Evolutionary conservation across 2,329 filamentous ascomycete species (phyloP), one percentile per base, ranked within the genome.

Genomic region (Chaetomiaceae sp.): DNA sequence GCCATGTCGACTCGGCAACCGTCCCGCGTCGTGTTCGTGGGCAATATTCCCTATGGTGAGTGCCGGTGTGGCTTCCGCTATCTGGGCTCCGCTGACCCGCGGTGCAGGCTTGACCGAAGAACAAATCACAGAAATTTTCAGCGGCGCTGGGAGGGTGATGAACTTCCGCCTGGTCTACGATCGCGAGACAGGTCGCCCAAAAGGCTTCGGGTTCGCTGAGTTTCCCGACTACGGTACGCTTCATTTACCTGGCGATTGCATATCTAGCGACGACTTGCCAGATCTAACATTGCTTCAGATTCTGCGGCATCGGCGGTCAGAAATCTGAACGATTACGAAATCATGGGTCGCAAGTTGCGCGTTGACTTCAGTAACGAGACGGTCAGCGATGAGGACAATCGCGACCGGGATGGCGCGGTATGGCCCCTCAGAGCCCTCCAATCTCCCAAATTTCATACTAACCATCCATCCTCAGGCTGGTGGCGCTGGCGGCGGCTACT

Each of bases 311-410:
- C 90, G 2, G 94, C 94, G 2, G 92, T 97, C 43, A 86, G 92
- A 62, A 97, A 99, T 67, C 76, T 97, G 48, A 96, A 97, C 73
- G 90, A 96, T 69, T 86, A 90, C 72, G 92, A 97, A 69, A 85
- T 96, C 66, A 95, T 96, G 85, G 90, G 90, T 51, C 84, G 94
- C 64, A 95, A 95, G 70, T 80, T 99, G 58, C 84, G 91, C 56
- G 94, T 99, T 51, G 94, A 97, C 71, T 99, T 95, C 72, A 94
- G 89, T 54, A 95, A 96, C 69, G 92, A 96, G 68, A 89, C 90
- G 60, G 86, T 86, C 62, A 86, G 83, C 40, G 79, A 80, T 57
- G 84, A 85, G 56, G 84, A 87, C 52, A 82, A 78, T 16, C 55
- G 56, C 57, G 71, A 71, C 36, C 64, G 55, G n/a, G 61, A 65